Conservation (phyloP, 148 eudicot species). For the Polygonum maritimum region DNA sequence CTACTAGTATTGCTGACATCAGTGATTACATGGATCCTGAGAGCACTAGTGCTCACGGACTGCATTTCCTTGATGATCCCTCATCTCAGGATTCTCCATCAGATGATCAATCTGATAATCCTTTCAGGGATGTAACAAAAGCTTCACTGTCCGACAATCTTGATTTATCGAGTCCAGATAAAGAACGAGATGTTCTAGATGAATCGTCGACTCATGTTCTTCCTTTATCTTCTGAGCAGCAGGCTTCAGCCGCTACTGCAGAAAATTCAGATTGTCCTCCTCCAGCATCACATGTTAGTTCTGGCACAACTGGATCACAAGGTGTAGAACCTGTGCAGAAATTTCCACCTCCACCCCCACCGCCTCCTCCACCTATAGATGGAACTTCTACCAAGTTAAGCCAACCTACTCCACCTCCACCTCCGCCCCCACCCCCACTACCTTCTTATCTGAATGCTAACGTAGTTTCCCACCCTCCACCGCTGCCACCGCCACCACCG, state of each 20-base stretch:
- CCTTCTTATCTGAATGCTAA: neutral
- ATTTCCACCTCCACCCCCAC: slow-evolving; percentile 12
- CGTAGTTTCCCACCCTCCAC: neutral
- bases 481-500: slow-evolving; percentile 11
- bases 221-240: slow-evolving; percentile 13
- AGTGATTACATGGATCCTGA: slow-evolving; percentile 78
- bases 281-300: slow-evolving; percentile 13
- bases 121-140: slow-evolving; percentile 26
- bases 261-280: slow-evolving; percentile 16
- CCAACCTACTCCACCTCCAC: slow-evolving; percentile 7
- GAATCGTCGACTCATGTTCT: slow-evolving; percentile 15
- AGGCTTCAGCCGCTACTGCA: slow-evolving; percentile 15
- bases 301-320: slow-evolving; percentile 14
- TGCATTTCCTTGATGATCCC: slow-evolving; percentile 59
- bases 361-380: slow-evolving; percentile 16
- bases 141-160: slow-evolving; percentile 15
- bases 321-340: neutral
- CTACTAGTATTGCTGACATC: slow-evolving; percentile 85
- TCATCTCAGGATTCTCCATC: slow-evolving; percentile 56
- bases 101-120: slow-evolving; percentile 59
- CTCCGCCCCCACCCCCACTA: slow-evolving; percentile 14
- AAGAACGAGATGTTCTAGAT: slow-evolving; percentile 22
- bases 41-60: slow-evolving; percentile 33
- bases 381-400: neutral
- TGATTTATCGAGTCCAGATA: slow-evolving; percentile 23